phyloP scores from a whole-genome alignment of 768 basidiomycete genomes.

The Daedalea quercina region DNA sequence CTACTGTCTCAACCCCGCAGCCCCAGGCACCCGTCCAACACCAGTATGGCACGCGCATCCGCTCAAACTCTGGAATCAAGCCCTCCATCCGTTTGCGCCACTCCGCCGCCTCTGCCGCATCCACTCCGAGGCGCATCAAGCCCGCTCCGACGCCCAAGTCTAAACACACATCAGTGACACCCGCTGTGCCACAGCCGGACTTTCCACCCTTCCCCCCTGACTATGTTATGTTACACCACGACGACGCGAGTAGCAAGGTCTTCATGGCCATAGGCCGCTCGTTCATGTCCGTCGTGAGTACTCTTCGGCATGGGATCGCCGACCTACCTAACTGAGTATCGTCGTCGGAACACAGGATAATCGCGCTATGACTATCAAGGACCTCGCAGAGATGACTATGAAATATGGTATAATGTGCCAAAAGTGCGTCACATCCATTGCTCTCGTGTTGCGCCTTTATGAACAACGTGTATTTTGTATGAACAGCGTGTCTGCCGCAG shows the following conservation, averaged over 20 bases:
- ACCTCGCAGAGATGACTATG: slow-evolving; percentile 68
- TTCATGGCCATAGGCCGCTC: slow-evolving; percentile 68
- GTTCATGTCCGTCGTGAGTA: slow-evolving; percentile 65
- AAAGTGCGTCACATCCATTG: slow-evolving; percentile 43
- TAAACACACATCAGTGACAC: slow-evolving; percentile 8
- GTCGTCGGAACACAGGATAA: slow-evolving; percentile 47
- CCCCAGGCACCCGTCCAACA: slow-evolving; percentile 27
- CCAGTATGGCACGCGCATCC: slow-evolving; percentile 49
- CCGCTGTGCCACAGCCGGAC: slow-evolving; percentile 13
- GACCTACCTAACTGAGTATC: slow-evolving; percentile 9
- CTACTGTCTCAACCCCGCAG: slow-evolving; percentile 15
- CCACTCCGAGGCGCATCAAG: slow-evolving; percentile 21
- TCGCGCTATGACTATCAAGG: slow-evolving; percentile 82
- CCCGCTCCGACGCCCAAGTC: slow-evolving; percentile 19
- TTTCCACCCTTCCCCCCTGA: slow-evolving; percentile 51
- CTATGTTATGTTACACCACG: slow-evolving; percentile 62
- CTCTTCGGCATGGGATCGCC: not conserved
- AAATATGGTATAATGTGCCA: slow-evolving; percentile 64
- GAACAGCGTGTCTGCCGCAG: slow-evolving; percentile 65
- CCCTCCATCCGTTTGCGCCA: slow-evolving; percentile 47
- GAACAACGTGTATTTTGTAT: slow-evolving; percentile 4
- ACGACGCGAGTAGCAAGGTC: slow-evolving; percentile 67
- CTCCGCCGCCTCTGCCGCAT: slow-evolving; percentile 24
- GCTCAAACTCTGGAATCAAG: slow-evolving; percentile 44
- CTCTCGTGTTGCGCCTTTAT: slow-evolving; percentile 1